Evolutionary conservation across 345 rosid species (phyloP).

Genomic region (Tarenaya hassleriana): DNA sequence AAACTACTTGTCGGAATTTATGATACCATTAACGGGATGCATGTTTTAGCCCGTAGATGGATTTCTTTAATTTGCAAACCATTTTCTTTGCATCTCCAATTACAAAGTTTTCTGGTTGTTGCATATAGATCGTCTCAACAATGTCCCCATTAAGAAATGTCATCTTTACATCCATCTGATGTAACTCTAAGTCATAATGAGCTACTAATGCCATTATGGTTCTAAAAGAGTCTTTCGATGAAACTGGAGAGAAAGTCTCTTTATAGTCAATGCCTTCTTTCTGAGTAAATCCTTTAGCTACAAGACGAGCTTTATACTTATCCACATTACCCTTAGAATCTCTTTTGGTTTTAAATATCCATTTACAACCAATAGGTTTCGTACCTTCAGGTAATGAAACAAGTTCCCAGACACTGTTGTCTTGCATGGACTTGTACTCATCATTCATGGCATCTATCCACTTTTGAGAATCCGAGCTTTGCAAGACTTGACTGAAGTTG

Average conservation of each 20-base stretch:
- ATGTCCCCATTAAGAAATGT: slow-evolving; percentile 5
- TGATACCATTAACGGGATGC: slow-evolving; percentile 3
- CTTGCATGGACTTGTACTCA: background rate
- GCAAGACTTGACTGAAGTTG: slow-evolving; percentile 10
- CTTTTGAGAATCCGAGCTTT: slow-evolving; percentile 9
- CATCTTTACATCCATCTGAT: slow-evolving; percentile 16
- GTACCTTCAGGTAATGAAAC: slow-evolving; percentile 3
- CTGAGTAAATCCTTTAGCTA: slow-evolving; percentile 7
- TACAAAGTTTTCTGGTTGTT: slow-evolving; percentile 12
- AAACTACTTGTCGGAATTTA: slow-evolving; percentile 9
- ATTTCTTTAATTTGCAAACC: slow-evolving; percentile 15
- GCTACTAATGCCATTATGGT: slow-evolving; percentile 5
- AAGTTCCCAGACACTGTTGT: background rate
- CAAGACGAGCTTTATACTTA: background rate
- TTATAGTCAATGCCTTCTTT: background rate
- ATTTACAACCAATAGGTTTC: slow-evolving; percentile 1
- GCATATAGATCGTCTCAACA: background rate
- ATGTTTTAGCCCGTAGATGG: slow-evolving; percentile 13
- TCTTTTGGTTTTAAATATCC: slow-evolving; percentile 10
- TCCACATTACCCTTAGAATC: background rate
- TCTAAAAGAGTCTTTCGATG: background rate
- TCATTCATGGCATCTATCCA: background rate
- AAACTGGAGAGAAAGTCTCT: slow-evolving; percentile 3
- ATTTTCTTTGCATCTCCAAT: slow-evolving; percentile 1
- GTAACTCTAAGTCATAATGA: slow-evolving; percentile 1